A percentile compares a stretch with the other conserved stretches of the same genome.
Evolutionary conservation across 176 grass and related monocot species (phyloP).

Genomic region (Musa itinerans): DNA sequence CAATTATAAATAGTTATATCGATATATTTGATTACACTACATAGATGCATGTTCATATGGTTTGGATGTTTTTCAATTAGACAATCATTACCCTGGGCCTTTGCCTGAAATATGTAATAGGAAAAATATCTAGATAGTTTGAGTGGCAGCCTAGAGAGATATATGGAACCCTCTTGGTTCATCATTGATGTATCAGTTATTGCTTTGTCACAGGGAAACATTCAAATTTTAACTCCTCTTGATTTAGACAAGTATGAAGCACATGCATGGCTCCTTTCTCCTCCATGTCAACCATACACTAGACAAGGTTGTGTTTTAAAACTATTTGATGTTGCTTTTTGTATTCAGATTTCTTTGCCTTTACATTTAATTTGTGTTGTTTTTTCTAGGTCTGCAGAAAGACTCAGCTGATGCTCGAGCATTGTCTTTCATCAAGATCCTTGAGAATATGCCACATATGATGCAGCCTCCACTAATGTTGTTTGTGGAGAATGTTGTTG

Average conservation of each 20-base stretch:
- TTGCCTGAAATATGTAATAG: neutral
- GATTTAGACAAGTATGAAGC: slow-evolving; percentile 81
- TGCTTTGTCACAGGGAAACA: slow-evolving; percentile 54
- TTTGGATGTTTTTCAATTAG: neutral
- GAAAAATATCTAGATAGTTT: neutral
- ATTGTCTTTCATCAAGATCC: slow-evolving; percentile 90
- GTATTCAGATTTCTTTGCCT: neutral
- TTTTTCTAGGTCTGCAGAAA: slow-evolving; percentile 76
- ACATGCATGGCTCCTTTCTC: slow-evolving; percentile 88
- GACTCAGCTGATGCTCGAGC: slow-evolving; percentile 92
- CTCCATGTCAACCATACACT: slow-evolving; percentile 97
- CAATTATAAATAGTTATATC: too few relatives aligned
- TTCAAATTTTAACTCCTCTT: slow-evolving; percentile 64
- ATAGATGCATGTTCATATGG: neutral
- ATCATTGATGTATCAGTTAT: neutral
- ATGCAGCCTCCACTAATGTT: slow-evolving; percentile 60
- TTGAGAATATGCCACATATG: slow-evolving; percentile 73
- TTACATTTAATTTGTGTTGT: neutral
- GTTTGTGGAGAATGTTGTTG: slow-evolving; percentile 93
- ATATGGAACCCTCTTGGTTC: neutral
- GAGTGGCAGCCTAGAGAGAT: neutral
- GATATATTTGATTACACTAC: too few relatives aligned
- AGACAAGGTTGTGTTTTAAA: slow-evolving; percentile 60
- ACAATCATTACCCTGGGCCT: neutral
- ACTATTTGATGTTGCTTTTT: slow-evolving; percentile 4